Evolutionary conservation across 805 yeast genomes (phyloP), one percentile per base, ranked within the genome.

Genomic region (Tetrapisispora taiwanensis): DNA sequence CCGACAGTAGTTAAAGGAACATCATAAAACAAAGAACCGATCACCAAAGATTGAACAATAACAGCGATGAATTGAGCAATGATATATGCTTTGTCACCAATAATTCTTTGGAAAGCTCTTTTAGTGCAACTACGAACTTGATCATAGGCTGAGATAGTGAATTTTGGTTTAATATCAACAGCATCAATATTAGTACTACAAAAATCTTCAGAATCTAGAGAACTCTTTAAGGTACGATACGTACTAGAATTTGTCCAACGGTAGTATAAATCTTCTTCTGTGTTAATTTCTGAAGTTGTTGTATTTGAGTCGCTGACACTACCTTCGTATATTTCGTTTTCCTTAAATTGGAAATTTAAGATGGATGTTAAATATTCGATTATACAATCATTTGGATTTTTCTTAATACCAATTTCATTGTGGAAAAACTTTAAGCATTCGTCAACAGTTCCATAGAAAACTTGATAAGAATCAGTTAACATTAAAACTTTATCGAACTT

Each of bases 331-430:
- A 13, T 5, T 5, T 41, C 39, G 19, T 7, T 13, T 2, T 41
- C 39, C 17, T 41, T 38, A 30, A 50, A 48, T 41, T 53, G 55
- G 18, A 48, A 51, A 54, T 76, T 78, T 22, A 82, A 74, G 43
- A 78, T 67, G 3, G 81, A 70, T 15, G 83, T 78, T 49, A 79
- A 66, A 56, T 66, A 79, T 56, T 79, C 84, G n/a, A 80, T 74
- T 36, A 81, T 76, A 30, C 81, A 74, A 56, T 76, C 78, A 63
- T 81, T 72, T 43, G 71, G 69, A 38, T 74, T 70, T 52, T 77
- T 75, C 20, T 64, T 63, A 57, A 63, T 76, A 20, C 82, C 83
- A 75, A 78, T 69, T 19, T 47, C 46, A 17, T 64, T 60, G 38
- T 61, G 52, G 54, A 78, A 78, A 52, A 66, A 78, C n/a, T 60